phyloP scores from a whole-genome alignment of 805 yeast species.

The Maudiozyma turicensis region DNA sequence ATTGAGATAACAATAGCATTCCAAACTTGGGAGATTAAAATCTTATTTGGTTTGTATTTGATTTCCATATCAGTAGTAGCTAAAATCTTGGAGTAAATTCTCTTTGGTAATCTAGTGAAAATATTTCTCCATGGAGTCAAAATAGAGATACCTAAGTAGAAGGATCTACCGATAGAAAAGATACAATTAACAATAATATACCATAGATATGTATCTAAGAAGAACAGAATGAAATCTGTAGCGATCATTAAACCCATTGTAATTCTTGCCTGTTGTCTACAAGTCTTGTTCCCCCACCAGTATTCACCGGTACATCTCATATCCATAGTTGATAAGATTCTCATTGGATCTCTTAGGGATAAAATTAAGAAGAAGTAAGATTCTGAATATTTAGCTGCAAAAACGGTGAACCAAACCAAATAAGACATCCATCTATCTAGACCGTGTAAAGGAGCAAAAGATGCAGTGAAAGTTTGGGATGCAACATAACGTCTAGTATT shows the following conservation, averaged over 20 bases:
- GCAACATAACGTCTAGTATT: slow-evolving; percentile 82
- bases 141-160: slow-evolving; percentile 97
- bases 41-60: slow-evolving; percentile 97
- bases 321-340: slow-evolving; percentile 70
- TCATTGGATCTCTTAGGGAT: slow-evolving; percentile 89
- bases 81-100: slow-evolving; percentile 94
- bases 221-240: slow-evolving; percentile 89
- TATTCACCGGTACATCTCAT: slow-evolving; percentile 96
- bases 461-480: slow-evolving; percentile 92
- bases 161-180: slow-evolving; percentile 94
- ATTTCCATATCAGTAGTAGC: slow-evolving; percentile 99
- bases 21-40: slow-evolving; percentile 97
- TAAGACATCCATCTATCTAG: slow-evolving; percentile 95
- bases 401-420: slow-evolving; percentile 80
- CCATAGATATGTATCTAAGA: slow-evolving; percentile 99
- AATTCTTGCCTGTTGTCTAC: slow-evolving; percentile 80
- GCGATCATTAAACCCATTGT: slow-evolving; percentile 87
- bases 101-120: slow-evolving; percentile 94
- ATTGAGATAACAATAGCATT: slow-evolving; percentile 96
- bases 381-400: slow-evolving; percentile 80
- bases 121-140: slow-evolving; percentile 99
- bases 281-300: slow-evolving; percentile 68
- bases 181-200: slow-evolving; percentile 90
- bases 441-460: slow-evolving; percentile 70
- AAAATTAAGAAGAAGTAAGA: slow-evolving; percentile 87